These are phyloP conservation scores for Hanseniaspora gamundiae DNA, from an alignment of 1,139 yeast genomes.

Conservation along the genomic window DNA sequence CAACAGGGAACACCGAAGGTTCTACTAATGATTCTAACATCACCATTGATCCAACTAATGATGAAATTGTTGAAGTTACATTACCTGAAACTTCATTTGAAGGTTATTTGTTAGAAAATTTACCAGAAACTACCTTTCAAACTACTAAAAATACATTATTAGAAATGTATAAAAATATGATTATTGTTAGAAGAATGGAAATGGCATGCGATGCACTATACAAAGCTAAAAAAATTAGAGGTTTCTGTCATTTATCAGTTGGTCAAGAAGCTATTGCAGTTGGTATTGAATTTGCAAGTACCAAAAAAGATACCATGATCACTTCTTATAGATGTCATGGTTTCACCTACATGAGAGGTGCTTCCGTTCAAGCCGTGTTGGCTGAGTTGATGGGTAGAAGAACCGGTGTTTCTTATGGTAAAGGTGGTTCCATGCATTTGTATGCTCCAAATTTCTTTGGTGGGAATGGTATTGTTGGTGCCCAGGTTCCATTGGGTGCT, in stretches of 20 bases:
- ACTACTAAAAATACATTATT: slow-evolving; percentile 70
- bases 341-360: slow-evolving; percentile 92
- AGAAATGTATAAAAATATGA: slow-evolving; percentile 95
- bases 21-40: slow-evolving; percentile 15
- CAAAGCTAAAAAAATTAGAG: slow-evolving; percentile 96
- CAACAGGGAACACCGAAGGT: slow-evolving; percentile 6
- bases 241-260: slow-evolving; percentile 96
- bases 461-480: slow-evolving; percentile 99
- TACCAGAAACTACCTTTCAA: slow-evolving; percentile 59
- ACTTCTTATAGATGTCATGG: slow-evolving; percentile 99
- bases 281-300: slow-evolving; percentile 92
- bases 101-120: slow-evolving; percentile 63
- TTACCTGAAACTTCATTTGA: slow-evolving; percentile 77
- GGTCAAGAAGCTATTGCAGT: slow-evolving; percentile 99
- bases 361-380: slow-evolving; percentile 76
- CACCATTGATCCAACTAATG: slow-evolving; percentile 17
- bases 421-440: slow-evolving; percentile 99
- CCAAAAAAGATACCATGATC: slow-evolving; percentile 72
- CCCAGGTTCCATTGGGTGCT: slow-evolving; percentile 96
- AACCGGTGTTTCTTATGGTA: slow-evolving; percentile 89
- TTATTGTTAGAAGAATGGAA: slow-evolving; percentile 90
- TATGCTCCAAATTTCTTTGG: slow-evolving; percentile 92
- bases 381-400: slow-evolving; percentile 97
- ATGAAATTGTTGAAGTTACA: slow-evolving; percentile 30
- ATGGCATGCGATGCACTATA: slow-evolving; percentile 97